Conservation (phyloP, 805 yeast genomes). For the Saccharomycopsis oosterbeekiorum region DNA sequence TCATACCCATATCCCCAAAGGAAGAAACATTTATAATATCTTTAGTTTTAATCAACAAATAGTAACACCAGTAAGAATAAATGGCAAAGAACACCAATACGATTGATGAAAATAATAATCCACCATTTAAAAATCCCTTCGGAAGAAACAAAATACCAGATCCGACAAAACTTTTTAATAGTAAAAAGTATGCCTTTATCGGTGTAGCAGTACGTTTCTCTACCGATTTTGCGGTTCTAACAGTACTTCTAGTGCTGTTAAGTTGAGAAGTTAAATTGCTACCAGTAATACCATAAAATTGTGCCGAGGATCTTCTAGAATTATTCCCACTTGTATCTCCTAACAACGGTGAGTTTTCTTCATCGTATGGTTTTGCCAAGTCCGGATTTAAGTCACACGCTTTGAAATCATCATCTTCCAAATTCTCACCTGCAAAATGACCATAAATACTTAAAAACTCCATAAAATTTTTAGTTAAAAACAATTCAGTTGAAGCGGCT, state of each 20-base stretch:
- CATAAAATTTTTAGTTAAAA: constrained; percentile 60
- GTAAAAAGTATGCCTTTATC: constrained; percentile 56
- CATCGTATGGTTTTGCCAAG: constrained; percentile 20
- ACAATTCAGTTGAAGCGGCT: constrained; percentile 24
- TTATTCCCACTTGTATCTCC: constrained; percentile 8
- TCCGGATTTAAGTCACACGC: constrained; percentile 33
- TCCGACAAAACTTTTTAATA: constrained; percentile 68
- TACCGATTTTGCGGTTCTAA: constrained; percentile 21
- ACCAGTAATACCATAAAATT: neutral
- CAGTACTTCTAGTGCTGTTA: neutral
- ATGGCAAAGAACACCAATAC: constrained; percentile 52
- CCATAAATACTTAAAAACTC: constrained; percentile 75
- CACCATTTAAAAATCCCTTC: constrained; percentile 64
- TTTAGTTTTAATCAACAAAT: constrained; percentile 51
- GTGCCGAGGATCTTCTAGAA: constrained; percentile 8
- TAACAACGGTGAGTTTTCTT: constrained; percentile 24
- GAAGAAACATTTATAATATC: constrained; percentile 52
- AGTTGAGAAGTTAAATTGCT: constrained; percentile 7
- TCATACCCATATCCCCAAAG: constrained; percentile 68
- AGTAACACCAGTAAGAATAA: constrained; percentile 72
- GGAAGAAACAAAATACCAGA: constrained; percentile 69
- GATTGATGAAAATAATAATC: constrained; percentile 46
- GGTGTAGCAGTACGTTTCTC: constrained; percentile 63
- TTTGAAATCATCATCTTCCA: constrained; percentile 55
- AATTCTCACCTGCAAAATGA: constrained; percentile 77